Conservation (phyloP, 2,329 filamentous ascomycete genomes). For the Epichloe sibirici region DNA sequence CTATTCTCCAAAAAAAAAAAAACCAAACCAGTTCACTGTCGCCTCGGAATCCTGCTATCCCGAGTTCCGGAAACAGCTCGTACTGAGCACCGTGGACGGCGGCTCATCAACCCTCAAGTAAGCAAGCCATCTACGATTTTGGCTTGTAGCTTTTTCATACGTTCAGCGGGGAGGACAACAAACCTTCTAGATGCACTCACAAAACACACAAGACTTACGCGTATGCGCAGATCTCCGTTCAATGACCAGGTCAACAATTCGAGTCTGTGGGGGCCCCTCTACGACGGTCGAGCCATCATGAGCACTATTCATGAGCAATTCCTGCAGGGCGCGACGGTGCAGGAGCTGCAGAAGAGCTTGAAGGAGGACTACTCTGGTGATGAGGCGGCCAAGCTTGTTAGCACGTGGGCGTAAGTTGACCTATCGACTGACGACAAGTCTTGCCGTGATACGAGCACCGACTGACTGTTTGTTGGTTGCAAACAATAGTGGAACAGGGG, state of each 20-base stretch:
- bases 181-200: no score
- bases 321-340: conserved; percentile 25
- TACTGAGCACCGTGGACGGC: conserved; percentile 31
- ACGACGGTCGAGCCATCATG: conserved; percentile 32
- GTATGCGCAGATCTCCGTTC: conserved; percentile 22
- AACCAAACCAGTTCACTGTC: conserved; percentile 26
- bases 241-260: conserved; percentile 28
- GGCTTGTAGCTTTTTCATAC: no score
- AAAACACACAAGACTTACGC: no score
- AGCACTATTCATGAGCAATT: conserved; percentile 28
- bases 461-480: neutral
- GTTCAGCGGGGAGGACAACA: neutral
- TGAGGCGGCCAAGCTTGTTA: conserved; percentile 19
- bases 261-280: conserved; percentile 28
- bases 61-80: conserved; percentile 25
- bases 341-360: conserved; percentile 29
- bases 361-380: conserved; percentile 24
- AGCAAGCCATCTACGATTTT: neutral
- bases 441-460: neutral
- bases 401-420: conserved; percentile 26
- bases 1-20: neutral
- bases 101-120: conserved; percentile 34
- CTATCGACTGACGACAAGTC: neutral
- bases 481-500: conserved; percentile 25
- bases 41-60: conserved; percentile 30